Conservation (phyloP, 2,329 filamentous ascomycete genomes). For the Cladosporium sp. region DNA sequence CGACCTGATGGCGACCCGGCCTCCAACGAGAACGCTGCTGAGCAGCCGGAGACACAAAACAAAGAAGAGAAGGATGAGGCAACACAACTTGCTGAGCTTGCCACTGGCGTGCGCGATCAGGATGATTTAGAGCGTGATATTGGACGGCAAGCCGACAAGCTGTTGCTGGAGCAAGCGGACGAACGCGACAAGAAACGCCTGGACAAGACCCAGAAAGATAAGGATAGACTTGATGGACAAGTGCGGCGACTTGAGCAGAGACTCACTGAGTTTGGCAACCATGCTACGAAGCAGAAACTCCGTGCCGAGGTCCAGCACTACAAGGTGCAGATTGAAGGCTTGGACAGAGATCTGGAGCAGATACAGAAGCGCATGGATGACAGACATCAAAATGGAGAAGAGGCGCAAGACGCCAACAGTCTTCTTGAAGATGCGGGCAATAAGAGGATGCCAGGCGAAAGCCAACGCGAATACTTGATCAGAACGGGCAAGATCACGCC, state of each 20-base stretch:
- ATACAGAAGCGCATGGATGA: slow-evolving; percentile 78
- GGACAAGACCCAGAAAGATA: slow-evolving; percentile 52
- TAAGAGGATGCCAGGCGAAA: slow-evolving; percentile 71
- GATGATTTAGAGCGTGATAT: slow-evolving; percentile 90
- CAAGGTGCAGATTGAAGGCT: slow-evolving; percentile 58
- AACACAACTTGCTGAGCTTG: slow-evolving; percentile 35
- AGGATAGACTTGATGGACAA: slow-evolving; percentile 60
- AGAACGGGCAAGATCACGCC: slow-evolving; percentile 97
- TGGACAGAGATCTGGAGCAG: slow-evolving; percentile 70
- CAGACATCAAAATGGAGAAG: slow-evolving; percentile 57
- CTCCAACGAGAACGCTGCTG: no score
- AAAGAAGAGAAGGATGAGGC: slow-evolving; percentile 31
- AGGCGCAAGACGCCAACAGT: slow-evolving; percentile 35
- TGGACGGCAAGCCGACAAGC: slow-evolving; percentile 57
- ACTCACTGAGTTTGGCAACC: slow-evolving; percentile 51
- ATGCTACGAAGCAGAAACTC: slow-evolving; percentile 54
- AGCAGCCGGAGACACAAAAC: no score
- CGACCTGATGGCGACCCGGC: no score
- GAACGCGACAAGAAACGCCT: slow-evolving; percentile 60
- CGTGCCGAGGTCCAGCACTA: slow-evolving; percentile 64
- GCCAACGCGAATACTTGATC: slow-evolving; percentile 82
- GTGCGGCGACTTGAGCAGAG: slow-evolving; percentile 57
- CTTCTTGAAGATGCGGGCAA: slow-evolving; percentile 44
- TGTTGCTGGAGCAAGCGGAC: slow-evolving; percentile 59
- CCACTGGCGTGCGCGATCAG: slow-evolving; percentile 65